phyloP scores from a whole-genome alignment of 768 basidiomycete species.

The Lactarius akahatsu region DNA sequence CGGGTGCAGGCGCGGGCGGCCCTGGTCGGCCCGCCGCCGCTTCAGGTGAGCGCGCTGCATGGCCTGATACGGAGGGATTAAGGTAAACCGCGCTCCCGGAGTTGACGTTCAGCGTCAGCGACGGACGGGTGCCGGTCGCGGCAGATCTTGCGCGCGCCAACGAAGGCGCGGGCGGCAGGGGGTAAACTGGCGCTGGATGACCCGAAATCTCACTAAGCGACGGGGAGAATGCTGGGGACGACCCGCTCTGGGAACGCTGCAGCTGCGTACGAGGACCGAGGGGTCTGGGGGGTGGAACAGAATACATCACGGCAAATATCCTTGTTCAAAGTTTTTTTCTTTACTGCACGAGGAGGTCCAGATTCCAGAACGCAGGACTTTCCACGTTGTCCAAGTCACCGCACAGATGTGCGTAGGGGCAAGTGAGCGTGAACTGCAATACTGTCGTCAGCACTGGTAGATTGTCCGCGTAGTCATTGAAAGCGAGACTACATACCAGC shows the following conservation, averaged over 20 bases:
- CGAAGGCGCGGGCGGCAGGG: not conserved
- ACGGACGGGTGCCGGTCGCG: constrained; percentile 5
- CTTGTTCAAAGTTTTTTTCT: not conserved
- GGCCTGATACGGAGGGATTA: not conserved
- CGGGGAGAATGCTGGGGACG: not conserved
- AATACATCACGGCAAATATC: not conserved
- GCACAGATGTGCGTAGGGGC: not conserved
- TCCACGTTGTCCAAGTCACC: constrained; percentile 3
- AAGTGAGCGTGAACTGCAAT: not conserved
- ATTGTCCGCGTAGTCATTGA: not conserved
- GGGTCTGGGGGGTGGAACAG: constrained; percentile 10
- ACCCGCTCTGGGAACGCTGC: constrained; percentile 16
- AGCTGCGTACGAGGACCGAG: constrained; percentile 18
- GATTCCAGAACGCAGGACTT: not conserved
- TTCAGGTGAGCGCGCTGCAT: not conserved
- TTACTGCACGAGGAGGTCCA: not conserved
- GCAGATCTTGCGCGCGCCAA: constrained; percentile 13
- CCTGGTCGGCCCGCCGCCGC: not conserved
- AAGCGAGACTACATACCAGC: constrained; percentile 10
- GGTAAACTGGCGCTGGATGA: not conserved
- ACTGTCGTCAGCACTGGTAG: not conserved
- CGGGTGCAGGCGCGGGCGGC: not conserved
- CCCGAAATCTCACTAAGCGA: not conserved
- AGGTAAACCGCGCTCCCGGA: constrained; percentile 7
- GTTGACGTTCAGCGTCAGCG: constrained; percentile 15